Evolutionary conservation across 176 grass and related monocot genomes (phyloP).

Genomic region (Lolium rigidum): DNA sequence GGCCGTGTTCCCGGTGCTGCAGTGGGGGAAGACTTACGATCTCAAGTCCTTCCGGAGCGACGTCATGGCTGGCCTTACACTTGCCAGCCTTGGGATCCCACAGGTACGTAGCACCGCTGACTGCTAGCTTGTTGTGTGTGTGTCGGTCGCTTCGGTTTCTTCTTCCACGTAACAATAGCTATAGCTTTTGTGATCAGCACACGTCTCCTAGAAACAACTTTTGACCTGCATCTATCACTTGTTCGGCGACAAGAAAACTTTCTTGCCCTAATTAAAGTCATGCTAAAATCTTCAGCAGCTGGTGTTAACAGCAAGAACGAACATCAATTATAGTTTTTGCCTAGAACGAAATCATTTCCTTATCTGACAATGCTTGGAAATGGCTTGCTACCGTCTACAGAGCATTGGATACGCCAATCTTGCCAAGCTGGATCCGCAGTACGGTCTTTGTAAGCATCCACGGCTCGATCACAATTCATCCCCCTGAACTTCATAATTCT

Average conservation of each 20-base stretch:
- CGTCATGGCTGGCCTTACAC: constrained; percentile 86
- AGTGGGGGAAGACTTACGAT: constrained; percentile 81
- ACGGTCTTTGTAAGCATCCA: constrained; percentile 88
- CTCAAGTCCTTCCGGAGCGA: constrained; percentile 81
- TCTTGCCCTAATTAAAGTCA: background rate
- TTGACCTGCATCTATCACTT: background rate
- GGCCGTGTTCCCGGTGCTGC: constrained; percentile 81
- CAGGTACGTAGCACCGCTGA: constrained; percentile 53
- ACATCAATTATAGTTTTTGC: background rate
- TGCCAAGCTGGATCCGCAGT: constrained; percentile 89
- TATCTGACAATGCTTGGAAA: background rate
- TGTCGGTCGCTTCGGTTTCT: background rate
- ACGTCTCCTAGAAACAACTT: background rate
- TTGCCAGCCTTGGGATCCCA: constrained; percentile 94
- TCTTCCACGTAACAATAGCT: background rate
- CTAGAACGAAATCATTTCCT: background rate
- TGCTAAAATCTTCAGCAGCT: background rate
- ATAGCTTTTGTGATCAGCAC: background rate
- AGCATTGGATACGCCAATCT: constrained; percentile 98
- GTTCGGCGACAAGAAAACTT: background rate
- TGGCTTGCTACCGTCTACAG: constrained; percentile 45
- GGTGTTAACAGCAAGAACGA: background rate
- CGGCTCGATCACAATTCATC: background rate
- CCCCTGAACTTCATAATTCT: background rate
- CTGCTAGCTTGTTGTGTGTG: background rate